Evolutionary conservation across 257 asterid genomes (phyloP), one percentile per base, ranked within the genome.

Genomic region (Echium plantagineum): DNA sequence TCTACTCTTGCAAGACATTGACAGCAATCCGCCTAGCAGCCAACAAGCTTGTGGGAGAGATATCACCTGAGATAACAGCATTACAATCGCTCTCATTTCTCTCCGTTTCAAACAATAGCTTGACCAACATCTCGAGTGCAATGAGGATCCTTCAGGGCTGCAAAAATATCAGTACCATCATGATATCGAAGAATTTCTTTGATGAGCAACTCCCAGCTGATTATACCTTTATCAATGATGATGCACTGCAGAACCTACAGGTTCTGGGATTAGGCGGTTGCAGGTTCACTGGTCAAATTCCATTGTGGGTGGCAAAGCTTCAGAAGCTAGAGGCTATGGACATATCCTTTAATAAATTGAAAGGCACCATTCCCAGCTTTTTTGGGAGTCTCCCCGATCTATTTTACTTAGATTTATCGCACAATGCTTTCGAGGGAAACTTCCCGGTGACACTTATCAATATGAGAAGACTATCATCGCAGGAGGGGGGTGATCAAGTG

Each of bases 381-480:
- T 63, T 91, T 16, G 90, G 90, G 66, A 57, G 7, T 48, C 80
- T 85, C 24, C 79, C 83, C 5, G 72, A 86, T 69, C 90, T 91
- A 57, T 88, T 91, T 82, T 88, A 91, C 85, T 75, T 91, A 38
- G 97, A 91, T 66, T 77, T 91, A 75, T 82, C 95, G 18, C 75
- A 72, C 60, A 88, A 91, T 49, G 60, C 60, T 55, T 85, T 88
- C 0, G 55, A 83, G 9, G 97, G 95, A 66, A 55, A 31, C 76
- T 85, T 88, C 76, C 96, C 98, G 1, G 31, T 70, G 55, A 84
- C 78, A 42, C 80, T 91, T 20, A 66, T 76, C 21, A 60, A 72
- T 65, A 67, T 91, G 66, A 69, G 61, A 63, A 76, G 94, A 55
- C 73, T 91, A 15, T 78, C 90, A n/a, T 67, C 60, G 55, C 74